Evolutionary conservation across 257 asterid species (phyloP).

Genomic region (Solanum arcanum): DNA sequence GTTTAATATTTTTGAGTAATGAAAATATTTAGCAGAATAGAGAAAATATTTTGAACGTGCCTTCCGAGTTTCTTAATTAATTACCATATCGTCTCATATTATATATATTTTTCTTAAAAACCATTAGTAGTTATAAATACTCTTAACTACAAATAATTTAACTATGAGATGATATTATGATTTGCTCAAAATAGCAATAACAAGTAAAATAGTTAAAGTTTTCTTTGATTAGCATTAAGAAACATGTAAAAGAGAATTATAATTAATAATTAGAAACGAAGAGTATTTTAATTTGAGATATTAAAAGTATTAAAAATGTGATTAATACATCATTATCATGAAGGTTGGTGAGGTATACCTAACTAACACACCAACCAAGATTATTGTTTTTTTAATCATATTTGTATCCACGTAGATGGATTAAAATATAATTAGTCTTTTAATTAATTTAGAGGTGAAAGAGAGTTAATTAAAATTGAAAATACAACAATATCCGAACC

Average conservation of each 20-base stretch:
- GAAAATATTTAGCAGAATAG: background rate
- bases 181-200: background rate
- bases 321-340: conserved; percentile 3
- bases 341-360: conserved; percentile 23
- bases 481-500: conserved; percentile 11
- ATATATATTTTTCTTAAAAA: too few relatives aligned
- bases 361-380: conserved; percentile 10
- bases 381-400: background rate
- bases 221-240: too few relatives aligned
- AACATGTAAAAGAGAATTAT: background rate
- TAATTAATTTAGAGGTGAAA: background rate
- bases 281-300: background rate
- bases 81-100: background rate
- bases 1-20: background rate
- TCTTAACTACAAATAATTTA: background rate
- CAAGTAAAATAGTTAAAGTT: too few relatives aligned
- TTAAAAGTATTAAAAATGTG: background rate
- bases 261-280: background rate
- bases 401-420: background rate
- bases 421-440: background rate
- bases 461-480: background rate
- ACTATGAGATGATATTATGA: background rate
- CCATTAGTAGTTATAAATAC: too few relatives aligned
- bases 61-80: background rate
- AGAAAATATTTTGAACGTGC: background rate